These are phyloP conservation scores for Gelatoporia subvermispora DNA, from an alignment of 768 basidiomycete genomes.

Conservation along the genomic window DNA sequence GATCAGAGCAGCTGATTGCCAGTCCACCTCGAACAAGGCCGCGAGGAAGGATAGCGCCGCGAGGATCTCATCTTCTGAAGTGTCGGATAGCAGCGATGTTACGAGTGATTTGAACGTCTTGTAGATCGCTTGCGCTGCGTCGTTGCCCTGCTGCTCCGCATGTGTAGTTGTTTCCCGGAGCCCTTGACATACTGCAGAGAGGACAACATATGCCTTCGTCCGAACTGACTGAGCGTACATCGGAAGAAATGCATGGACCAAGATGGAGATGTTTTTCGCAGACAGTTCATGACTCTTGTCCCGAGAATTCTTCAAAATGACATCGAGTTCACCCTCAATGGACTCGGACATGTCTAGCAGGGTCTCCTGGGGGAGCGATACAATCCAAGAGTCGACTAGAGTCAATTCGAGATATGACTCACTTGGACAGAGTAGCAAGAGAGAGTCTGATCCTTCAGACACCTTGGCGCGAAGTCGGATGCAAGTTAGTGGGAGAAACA, in stretches of 20 bases:
- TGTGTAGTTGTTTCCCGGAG: constrained; percentile 33
- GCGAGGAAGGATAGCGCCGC: constrained; percentile 60
- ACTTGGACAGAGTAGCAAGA: too few species aligned
- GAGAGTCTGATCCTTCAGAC: too few species aligned
- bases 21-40: constrained; percentile 85
- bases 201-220: constrained; percentile 66
- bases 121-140: constrained; percentile 45
- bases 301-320: constrained; percentile 27
- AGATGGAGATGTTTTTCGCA: constrained; percentile 51
- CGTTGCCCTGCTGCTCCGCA: constrained; percentile 36
- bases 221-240: constrained; percentile 40
- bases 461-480: too few species aligned
- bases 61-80: constrained; percentile 47
- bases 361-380: too few species aligned
- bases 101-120: constrained; percentile 48
- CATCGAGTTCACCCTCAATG: constrained; percentile 25
- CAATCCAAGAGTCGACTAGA: too few species aligned
- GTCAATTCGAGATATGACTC: too few species aligned
- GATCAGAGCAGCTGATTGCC: constrained; percentile 58
- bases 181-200: constrained; percentile 66
- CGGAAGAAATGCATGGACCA: constrained; percentile 47
- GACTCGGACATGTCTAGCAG: constrained; percentile 7
- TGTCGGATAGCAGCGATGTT: constrained; percentile 46
- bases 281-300: constrained; percentile 23
- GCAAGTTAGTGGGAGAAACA: too few species aligned